These are phyloP conservation scores for Rauvolfia tetraphylla DNA, from an alignment of 257 asterid species.

Conservation along the genomic window DNA sequence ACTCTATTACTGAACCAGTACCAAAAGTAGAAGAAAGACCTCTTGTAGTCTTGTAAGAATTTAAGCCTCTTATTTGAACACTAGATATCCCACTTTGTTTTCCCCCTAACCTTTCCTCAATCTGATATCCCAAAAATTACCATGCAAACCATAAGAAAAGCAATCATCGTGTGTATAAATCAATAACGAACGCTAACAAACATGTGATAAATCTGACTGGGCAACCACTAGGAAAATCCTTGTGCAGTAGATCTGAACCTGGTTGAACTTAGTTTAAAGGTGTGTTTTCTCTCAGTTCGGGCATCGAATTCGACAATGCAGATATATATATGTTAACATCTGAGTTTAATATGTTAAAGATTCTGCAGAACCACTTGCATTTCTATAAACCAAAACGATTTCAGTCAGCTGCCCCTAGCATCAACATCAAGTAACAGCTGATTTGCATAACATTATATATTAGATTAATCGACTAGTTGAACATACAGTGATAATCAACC, in stretches of 20 bases:
- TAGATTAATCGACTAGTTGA: neutral
- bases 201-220: neutral
- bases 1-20: too few species aligned
- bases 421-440: neutral
- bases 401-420: neutral
- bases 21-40: too few species aligned
- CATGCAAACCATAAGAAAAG: neutral
- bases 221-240: neutral
- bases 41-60: too few species aligned
- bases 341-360: neutral
- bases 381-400: neutral
- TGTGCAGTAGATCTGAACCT: neutral
- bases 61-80: too few species aligned
- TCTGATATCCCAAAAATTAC: neutral
- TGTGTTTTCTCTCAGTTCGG: neutral
- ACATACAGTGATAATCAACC: slow-evolving; percentile 40
- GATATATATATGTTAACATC: neutral
- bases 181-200: too few species aligned
- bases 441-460: neutral
- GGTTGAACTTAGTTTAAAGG: neutral
- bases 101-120: neutral
- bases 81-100: neutral
- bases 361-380: neutral
- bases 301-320: neutral
- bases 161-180: too few species aligned